Conservation (phyloP, 176 grass and related monocot genomes). For the Cenchrus americanus region DNA sequence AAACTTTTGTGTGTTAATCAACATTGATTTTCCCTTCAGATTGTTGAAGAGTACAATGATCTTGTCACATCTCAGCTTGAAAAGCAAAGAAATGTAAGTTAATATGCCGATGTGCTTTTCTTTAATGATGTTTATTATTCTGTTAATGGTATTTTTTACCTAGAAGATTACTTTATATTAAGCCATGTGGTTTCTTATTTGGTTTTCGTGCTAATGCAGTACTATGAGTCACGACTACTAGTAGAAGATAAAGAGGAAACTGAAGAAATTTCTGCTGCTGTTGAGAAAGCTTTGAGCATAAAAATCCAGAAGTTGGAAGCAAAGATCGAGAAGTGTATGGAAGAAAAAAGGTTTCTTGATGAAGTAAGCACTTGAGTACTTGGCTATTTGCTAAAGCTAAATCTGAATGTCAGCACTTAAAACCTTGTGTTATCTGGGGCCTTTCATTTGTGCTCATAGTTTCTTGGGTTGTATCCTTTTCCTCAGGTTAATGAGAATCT, state of each 20-base stretch:
- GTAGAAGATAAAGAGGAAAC: constrained; percentile 80
- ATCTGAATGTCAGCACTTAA: constrained; percentile 24
- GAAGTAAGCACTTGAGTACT: constrained; percentile 59
- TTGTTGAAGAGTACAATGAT: constrained; percentile 92
- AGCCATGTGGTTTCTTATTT: constrained; percentile 30
- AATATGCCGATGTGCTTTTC: constrained; percentile 12
- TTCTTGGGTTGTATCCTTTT: constrained; percentile 22
- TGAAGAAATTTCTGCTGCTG: constrained; percentile 66
- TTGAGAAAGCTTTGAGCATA: constrained; percentile 54
- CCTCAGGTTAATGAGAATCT: constrained; percentile 75
- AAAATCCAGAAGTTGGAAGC: constrained; percentile 71
- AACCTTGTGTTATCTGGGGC: constrained; percentile 13
- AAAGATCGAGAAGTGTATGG: constrained; percentile 64
- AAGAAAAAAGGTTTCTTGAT: constrained; percentile 83
- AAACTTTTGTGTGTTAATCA: constrained; percentile 32
- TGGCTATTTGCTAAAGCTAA: constrained; percentile 22
- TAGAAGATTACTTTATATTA: not conserved
- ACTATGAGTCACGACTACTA: constrained; percentile 79
- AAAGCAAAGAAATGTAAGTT: constrained; percentile 98
- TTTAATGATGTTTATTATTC: constrained; percentile 28
- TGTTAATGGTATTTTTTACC: not conserved
- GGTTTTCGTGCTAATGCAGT: constrained; percentile 57
- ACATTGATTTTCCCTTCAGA: constrained; percentile 51
- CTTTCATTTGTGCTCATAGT: constrained; percentile 30
- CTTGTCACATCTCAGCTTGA: constrained; percentile 92